A percentile compares a stretch with the other conserved stretches of the same genome.
Conservation (phyloP, 257 asterid genomes). For the Penstemon barbatus region DNA sequence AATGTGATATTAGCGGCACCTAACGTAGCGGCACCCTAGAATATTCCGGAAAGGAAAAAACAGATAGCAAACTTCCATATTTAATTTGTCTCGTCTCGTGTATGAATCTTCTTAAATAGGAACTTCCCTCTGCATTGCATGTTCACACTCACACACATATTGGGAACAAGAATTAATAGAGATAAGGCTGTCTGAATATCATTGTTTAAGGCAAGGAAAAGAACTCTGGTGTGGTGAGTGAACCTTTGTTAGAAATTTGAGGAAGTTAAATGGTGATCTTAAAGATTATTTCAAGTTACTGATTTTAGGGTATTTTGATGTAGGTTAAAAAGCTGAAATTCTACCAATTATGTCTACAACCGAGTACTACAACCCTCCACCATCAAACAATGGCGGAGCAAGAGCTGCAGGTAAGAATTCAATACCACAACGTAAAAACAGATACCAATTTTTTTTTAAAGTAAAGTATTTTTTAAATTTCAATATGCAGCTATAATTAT, state of each 20-base stretch:
- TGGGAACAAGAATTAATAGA: too few relatives aligned
- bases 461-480: neutral
- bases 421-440: neutral
- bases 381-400: constrained; percentile 7
- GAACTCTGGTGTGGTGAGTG: neutral
- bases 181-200: too few relatives aligned
- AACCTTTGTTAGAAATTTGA: neutral
- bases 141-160: too few relatives aligned
- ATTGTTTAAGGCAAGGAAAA: neutral
- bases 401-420: constrained; percentile 14
- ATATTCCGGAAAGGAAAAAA: too few relatives aligned
- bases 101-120: neutral
- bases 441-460: too few relatives aligned
- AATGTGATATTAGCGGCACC: too few relatives aligned
- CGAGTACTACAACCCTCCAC: neutral
- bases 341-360: constrained; percentile 8
- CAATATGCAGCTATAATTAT: constrained; percentile 16
- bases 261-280: neutral
- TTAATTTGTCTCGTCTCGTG: neutral
- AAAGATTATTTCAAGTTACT: neutral
- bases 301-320: neutral
- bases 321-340: neutral
- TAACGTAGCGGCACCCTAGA: too few relatives aligned
- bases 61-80: too few relatives aligned
- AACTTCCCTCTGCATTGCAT: neutral